Conservation (phyloP, 2,329 filamentous ascomycete genomes). For the Zasmidium cellare region DNA sequence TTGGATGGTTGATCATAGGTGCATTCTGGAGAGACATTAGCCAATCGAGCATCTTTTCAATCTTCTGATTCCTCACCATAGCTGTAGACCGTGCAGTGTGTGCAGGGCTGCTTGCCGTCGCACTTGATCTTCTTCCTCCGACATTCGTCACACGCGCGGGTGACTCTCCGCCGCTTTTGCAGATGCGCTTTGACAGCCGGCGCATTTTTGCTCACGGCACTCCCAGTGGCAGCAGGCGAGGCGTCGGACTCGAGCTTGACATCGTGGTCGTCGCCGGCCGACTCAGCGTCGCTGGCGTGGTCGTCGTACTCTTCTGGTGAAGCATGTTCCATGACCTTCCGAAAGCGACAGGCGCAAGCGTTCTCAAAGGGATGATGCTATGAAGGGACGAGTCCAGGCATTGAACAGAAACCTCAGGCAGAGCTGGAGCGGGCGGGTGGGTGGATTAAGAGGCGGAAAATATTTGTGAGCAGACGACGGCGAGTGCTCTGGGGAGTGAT, state of each 20-base stretch:
- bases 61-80: constrained; percentile 67
- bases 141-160: constrained; percentile 85
- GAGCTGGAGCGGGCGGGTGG: no score
- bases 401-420: not conserved
- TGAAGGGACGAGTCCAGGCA: not conserved
- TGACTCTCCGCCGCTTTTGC: constrained; percentile 78
- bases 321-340: constrained; percentile 29
- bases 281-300: constrained; percentile 31
- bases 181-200: constrained; percentile 28
- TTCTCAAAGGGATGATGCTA: not conserved
- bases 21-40: constrained; percentile 62
- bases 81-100: constrained; percentile 96
- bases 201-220: constrained; percentile 16
- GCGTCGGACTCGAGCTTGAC: constrained; percentile 31
- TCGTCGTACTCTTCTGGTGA: constrained; percentile 36
- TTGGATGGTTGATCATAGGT: constrained; percentile 96
- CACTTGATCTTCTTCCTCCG: constrained; percentile 64
- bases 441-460: not conserved
- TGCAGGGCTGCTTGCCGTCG: constrained; percentile 60
- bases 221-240: constrained; percentile 23
- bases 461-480: not conserved
- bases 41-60: not conserved
- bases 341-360: not conserved
- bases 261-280: constrained; percentile 29
- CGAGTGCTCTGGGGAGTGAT: not conserved